These are phyloP conservation scores for Nymphaea colorata DNA, from an alignment of 164 flowering plant species.

Conservation along the genomic window DNA sequence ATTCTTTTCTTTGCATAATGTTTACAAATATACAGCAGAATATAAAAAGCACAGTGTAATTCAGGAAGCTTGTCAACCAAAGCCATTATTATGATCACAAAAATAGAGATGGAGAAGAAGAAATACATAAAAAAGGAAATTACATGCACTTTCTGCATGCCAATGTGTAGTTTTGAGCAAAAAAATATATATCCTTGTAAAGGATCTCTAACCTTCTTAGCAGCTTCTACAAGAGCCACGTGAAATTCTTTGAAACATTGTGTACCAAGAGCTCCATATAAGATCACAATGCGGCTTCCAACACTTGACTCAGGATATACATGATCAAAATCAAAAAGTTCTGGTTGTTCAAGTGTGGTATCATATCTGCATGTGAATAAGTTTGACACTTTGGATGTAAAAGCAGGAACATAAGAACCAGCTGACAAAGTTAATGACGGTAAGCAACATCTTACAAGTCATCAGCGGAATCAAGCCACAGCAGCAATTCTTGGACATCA, in stretches of 20 bases:
- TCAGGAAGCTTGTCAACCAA: too few species aligned
- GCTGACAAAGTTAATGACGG: background rate
- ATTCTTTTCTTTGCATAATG: too few species aligned
- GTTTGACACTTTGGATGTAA: background rate
- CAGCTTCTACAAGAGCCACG: constrained; percentile 43
- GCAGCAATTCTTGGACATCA: constrained; percentile 47
- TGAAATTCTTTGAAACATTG: constrained; percentile 82
- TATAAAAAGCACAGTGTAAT: too few species aligned
- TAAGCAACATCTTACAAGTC: constrained; percentile 25
- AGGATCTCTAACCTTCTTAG: constrained; percentile 47
- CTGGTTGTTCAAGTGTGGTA: constrained; percentile 62
- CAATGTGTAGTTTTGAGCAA: too few species aligned
- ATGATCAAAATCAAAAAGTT: constrained; percentile 92
- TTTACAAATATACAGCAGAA: too few species aligned
- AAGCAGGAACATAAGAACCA: background rate
- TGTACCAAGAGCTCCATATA: constrained; percentile 96
- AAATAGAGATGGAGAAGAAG: too few species aligned
- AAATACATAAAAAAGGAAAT: too few species aligned
- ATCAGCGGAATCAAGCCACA: constrained; percentile 44
- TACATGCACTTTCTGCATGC: too few species aligned
- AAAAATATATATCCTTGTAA: too few species aligned
- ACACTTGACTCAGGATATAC: constrained; percentile 44
- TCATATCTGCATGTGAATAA: constrained; percentile 31
- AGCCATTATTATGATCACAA: too few species aligned
- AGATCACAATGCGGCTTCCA: constrained; percentile 51